A percentile compares a stretch with the other conserved stretches of the same genome.
Conservation (phyloP, 352 stramenopile species). For the Pythium brachiatum region DNA sequence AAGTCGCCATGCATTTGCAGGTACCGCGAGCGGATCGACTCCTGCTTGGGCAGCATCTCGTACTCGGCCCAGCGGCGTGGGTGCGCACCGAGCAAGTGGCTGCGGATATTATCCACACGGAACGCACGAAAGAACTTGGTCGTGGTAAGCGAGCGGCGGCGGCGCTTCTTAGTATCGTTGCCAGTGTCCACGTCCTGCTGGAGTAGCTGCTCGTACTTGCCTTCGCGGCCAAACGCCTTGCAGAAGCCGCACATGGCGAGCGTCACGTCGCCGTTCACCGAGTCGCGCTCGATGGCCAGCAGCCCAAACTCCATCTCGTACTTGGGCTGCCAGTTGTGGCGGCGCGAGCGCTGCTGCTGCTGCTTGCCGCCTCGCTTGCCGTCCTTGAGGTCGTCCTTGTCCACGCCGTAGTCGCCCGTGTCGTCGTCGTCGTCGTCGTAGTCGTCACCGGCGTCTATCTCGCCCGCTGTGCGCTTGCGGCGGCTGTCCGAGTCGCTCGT, state of each 20-base stretch:
- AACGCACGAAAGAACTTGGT: constrained; percentile 88
- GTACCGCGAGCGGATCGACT: constrained; percentile 48
- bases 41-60: constrained; percentile 78
- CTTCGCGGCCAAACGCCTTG: constrained; percentile 79
- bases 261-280: constrained; percentile 60
- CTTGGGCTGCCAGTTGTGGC: constrained; percentile 79
- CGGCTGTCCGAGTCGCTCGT: constrained; percentile 26
- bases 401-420: constrained; percentile 31
- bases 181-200: constrained; percentile 42
- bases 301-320: constrained; percentile 84
- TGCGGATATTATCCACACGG: constrained; percentile 85
- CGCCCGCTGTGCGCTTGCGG: constrained; percentile 35
- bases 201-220: constrained; percentile 69
- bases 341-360: constrained; percentile 38
- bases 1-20: constrained; percentile 67
- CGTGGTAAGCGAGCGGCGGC: constrained; percentile 73
- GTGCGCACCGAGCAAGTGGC: constrained; percentile 74
- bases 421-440: constrained; percentile 48
- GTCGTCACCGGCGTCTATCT: constrained; percentile 33
- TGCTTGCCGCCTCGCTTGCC: constrained; percentile 30
- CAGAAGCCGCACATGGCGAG: constrained; percentile 84
- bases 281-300: constrained; percentile 63
- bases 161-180: constrained; percentile 68
- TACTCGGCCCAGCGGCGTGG: constrained; percentile 75
- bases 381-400: constrained; percentile 27